These are phyloP conservation scores for Lasiodiplodia sp. DNA, from an alignment of 2,329 filamentous ascomycete genomes.

Conservation along the genomic window DNA sequence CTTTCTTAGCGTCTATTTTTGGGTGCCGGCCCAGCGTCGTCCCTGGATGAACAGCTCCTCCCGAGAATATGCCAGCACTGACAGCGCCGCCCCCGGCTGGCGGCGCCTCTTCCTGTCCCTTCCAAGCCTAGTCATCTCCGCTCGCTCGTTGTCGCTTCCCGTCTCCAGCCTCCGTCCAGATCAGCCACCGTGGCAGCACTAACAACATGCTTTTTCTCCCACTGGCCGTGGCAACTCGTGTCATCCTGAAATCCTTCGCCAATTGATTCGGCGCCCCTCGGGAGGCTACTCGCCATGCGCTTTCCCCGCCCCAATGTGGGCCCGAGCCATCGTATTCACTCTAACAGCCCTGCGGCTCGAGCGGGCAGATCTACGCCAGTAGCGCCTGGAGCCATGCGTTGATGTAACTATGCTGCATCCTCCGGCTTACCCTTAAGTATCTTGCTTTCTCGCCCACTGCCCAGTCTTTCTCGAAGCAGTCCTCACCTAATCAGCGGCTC, in stretches of 20 bases:
- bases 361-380: conserved; percentile 12
- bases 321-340: conserved; percentile 19
- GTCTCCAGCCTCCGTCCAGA: neutral
- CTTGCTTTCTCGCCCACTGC: conserved; percentile 3
- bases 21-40: neutral
- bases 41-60: conserved; percentile 2
- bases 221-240: conserved; percentile 13
- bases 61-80: neutral
- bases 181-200: conserved; percentile 14
- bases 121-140: neutral
- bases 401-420: conserved; percentile 19
- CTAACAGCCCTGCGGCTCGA: conserved; percentile 24
- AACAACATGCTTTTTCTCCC: neutral
- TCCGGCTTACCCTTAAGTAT: conserved; percentile 12
- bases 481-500: neutral
- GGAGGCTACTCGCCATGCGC: neutral
- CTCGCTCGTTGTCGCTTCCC: neutral
- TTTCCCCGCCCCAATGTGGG: conserved; percentile 15
- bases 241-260: conserved; percentile 12
- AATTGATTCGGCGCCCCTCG: neutral
- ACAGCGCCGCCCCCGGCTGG: neutral
- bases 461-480: neutral
- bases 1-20: conserved; percentile 10
- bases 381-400: neutral
- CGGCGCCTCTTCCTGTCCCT: neutral